Percentiles rank a stretch among this genome's conserved stretches.
Evolutionary conservation across 305 asterid species (phyloP).

Genomic region (Fraxinus paxiana): DNA sequence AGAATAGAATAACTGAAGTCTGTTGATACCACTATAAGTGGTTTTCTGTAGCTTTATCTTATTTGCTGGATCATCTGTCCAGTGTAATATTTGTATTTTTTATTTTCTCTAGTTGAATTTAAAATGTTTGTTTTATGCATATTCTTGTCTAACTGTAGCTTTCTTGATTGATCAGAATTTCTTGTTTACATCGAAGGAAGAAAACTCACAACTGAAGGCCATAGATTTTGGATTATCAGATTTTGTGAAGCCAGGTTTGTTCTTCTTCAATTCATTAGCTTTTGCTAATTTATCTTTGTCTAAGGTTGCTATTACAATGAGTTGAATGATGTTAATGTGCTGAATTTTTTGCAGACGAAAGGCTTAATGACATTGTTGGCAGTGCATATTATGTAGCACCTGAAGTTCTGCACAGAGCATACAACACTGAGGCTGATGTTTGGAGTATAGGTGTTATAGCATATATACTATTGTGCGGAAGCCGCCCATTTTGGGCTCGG

Average conservation of each 20-base stretch:
- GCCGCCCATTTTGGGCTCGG: constrained; percentile 97
- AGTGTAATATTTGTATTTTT: neutral
- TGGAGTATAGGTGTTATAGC: constrained; percentile 93
- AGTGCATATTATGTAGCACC: constrained; percentile 97
- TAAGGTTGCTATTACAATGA: neutral
- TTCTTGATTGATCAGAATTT: constrained; percentile 67
- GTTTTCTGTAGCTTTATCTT: neutral
- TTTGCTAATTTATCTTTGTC: neutral
- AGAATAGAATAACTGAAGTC: neutral
- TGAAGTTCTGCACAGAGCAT: constrained; percentile 84
- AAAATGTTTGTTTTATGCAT: neutral
- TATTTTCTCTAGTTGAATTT: constrained; percentile 14
- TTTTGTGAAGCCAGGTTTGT: constrained; percentile 83
- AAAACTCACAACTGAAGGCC: constrained; percentile 68
- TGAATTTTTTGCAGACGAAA: constrained; percentile 57
- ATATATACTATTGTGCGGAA: constrained; percentile 77
- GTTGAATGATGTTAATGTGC: constrained; percentile 5
- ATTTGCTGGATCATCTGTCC: neutral
- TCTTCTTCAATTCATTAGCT: neutral
- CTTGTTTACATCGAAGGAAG: constrained; percentile 78
- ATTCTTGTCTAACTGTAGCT: constrained; percentile 31
- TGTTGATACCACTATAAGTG: neutral
- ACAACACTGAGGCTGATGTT: constrained; percentile 87
- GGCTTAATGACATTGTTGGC: constrained; percentile 90
- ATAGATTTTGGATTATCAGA: constrained; percentile 93